These are phyloP conservation scores for Aspergillus alliaceus DNA, from an alignment of 2,329 filamentous ascomycete species.

Conservation along the genomic window DNA sequence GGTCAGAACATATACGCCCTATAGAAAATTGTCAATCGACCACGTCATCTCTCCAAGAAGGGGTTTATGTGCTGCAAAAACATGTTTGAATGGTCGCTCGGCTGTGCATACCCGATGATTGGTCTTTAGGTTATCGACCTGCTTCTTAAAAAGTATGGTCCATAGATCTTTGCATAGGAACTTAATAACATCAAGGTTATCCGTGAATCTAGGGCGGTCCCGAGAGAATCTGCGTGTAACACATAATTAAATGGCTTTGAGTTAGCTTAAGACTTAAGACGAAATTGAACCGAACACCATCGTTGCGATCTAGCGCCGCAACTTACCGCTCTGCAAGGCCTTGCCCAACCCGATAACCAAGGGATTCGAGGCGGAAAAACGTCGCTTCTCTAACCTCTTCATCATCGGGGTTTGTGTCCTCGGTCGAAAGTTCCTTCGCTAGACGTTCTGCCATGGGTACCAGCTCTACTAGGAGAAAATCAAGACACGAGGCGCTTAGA, in stretches of 20 bases:
- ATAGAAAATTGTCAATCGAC: background rate
- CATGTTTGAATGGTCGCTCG: background rate
- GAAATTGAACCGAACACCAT: background rate
- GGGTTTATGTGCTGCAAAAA: background rate
- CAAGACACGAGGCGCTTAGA: conserved; percentile 81
- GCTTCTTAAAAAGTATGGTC: conserved; percentile 91
- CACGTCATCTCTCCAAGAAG: background rate
- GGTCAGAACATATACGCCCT: conserved; percentile 94
- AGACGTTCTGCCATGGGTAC: conserved; percentile 91
- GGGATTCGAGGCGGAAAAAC: conserved; percentile 76
- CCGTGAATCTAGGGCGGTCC: conserved; percentile 83
- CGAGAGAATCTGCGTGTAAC: conserved; percentile 37
- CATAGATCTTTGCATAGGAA: conserved; percentile 98
- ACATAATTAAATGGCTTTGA: background rate
- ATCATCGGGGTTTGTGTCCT: conserved; percentile 35
- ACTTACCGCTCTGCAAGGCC: conserved; percentile 82
- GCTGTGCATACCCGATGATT: conserved; percentile 72
- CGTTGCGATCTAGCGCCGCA: background rate
- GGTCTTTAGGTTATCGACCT: conserved; percentile 97
- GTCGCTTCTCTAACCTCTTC: conserved; percentile 83
- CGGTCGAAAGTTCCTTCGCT: conserved; percentile 62
- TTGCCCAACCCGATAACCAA: conserved; percentile 90
- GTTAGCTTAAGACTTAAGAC: background rate
- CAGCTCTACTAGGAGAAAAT: conserved; percentile 93
- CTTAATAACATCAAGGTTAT: conserved; percentile 94